phyloP scores from a whole-genome alignment of 2,329 filamentous ascomycete species.

The Lecanoromycetidae sp. region DNA sequence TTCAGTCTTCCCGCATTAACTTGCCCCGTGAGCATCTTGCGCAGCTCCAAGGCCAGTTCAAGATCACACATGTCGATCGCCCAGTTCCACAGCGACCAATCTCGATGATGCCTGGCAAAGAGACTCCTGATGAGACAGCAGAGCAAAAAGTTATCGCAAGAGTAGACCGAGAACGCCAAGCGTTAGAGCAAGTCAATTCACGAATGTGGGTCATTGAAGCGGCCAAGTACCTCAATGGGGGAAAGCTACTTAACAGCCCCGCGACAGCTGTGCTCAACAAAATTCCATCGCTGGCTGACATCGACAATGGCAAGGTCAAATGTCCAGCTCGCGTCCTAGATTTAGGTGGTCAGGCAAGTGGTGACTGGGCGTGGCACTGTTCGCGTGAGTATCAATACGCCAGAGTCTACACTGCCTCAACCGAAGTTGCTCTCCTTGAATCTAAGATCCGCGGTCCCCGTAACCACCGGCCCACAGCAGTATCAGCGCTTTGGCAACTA shows the following conservation, averaged over 20 bases:
- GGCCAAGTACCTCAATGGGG: conserved; percentile 47
- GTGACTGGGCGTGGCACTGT: conserved; percentile 93
- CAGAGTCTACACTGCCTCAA: conserved; percentile 78
- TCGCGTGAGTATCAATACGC: conserved; percentile 74
- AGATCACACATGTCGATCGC: conserved; percentile 58
- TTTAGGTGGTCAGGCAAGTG: conserved; percentile 69
- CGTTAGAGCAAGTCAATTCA: conserved; percentile 55
- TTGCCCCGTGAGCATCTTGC: conserved; percentile 61
- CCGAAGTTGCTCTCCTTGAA: conserved; percentile 60
- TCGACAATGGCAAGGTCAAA: conserved; percentile 20
- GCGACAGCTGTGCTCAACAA: conserved; percentile 26
- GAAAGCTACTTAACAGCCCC: conserved; percentile 46
- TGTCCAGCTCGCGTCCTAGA: conserved; percentile 59
- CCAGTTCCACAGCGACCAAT: conserved; percentile 57
- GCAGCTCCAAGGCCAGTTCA: conserved; percentile 74
- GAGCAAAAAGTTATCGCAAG: conserved; percentile 30
- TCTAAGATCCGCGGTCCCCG: conserved; percentile 66
- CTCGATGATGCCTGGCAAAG: conserved; percentile 61
- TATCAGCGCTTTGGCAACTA: conserved; percentile 63
- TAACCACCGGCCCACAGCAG: conserved; percentile 76
- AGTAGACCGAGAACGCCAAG: conserved; percentile 67
- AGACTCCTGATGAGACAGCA: conserved; percentile 30
- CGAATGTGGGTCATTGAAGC: conserved; percentile 53
- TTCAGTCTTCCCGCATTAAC: conserved; percentile 71
- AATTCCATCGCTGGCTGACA: conserved; percentile 10